Base-by-base conservation (phyloP, 345 rosid genomes). In the Brassica rapa region DNA sequence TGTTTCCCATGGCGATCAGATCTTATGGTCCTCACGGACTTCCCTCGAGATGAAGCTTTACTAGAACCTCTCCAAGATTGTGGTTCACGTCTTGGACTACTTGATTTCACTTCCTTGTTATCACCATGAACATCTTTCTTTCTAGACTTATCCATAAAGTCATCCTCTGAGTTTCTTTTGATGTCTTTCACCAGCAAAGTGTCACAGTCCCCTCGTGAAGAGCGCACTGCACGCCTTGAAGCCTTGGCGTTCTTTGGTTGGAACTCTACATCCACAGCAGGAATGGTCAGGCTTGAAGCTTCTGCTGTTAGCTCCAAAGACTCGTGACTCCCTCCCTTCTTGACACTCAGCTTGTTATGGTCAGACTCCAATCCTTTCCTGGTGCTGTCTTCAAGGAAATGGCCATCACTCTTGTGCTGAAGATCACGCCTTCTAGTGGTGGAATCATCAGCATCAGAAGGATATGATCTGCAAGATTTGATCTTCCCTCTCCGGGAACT, bases 1-100 rank as follows among this genome's bases (percentile, higher is more conserved):
- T 81, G 82, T 25, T 55, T 72, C 10, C 74, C 69, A 41, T 14
- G 71, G 16, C 76, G 79, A 72, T 83, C 57, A 21, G 84, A 62
- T 81, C 90, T 85, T 72, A 85, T 67, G 56, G 91, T 90, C 81
- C 97, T 84, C 16, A 92, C 97, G 0, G 94, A 92, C 72, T 85
- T 92, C 62, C 91, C 98, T 76, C 88, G 84, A 1, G 70, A 55
- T 55, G 84, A 72, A 74, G 82, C 62, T 75, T 85, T 91, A 64
- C 32, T 77, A 25, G 68, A 56, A 23, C 41, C 77, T 76, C 87
- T 85, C 73, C 77, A 64, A 63, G 87, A 83, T 79, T 61, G 76
- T 77, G 82, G 76, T 25, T 72, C 80, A 57, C 27, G 15, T 51
- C 70, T 66, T 4, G 30, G 57, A 59, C 72, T 76, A 79, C 70